These are phyloP conservation scores for Tritrichomonas foetus DNA, from an alignment of 208 protist species.

Conservation along the genomic window DNA sequence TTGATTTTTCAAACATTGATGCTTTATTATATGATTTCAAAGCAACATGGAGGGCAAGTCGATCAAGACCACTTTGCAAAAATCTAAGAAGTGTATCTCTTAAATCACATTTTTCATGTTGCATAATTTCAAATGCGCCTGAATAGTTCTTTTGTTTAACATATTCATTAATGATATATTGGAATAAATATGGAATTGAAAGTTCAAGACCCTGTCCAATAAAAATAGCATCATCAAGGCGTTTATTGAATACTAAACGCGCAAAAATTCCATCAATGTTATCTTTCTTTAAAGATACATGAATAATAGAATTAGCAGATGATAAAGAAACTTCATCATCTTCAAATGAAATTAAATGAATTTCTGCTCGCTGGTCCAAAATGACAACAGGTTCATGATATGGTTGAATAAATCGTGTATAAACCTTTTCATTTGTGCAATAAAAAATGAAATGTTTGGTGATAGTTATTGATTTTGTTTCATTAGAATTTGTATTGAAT, in stretches of 20 bases:
- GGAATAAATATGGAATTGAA: not conserved
- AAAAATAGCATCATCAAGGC: not conserved
- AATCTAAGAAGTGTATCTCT: not conserved
- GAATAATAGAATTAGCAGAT: not conserved
- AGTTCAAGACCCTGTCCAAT: not conserved
- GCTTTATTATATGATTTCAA: not conserved
- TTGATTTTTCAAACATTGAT: not conserved
- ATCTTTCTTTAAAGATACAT: not conserved
- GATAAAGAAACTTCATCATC: not conserved
- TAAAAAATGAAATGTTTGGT: not conserved
- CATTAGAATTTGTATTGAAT: not conserved
- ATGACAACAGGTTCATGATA: not conserved
- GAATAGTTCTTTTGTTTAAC: not conserved
- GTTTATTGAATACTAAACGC: not conserved
- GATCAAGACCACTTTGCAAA: not conserved
- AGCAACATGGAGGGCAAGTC: not conserved
- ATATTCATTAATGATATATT: not conserved
- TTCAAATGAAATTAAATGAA: not conserved
- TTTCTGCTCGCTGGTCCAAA: not conserved
- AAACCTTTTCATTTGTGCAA: not conserved
- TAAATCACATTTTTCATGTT: not conserved
- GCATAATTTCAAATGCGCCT: not conserved
- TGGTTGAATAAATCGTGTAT: not conserved
- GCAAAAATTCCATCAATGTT: not conserved
- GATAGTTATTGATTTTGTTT: not conserved